A percentile compares a stretch with the other conserved stretches of the same genome.
Evolutionary conservation across 2,329 filamentous ascomycete genomes (phyloP).

Genomic region (Xylogone sp.): DNA sequence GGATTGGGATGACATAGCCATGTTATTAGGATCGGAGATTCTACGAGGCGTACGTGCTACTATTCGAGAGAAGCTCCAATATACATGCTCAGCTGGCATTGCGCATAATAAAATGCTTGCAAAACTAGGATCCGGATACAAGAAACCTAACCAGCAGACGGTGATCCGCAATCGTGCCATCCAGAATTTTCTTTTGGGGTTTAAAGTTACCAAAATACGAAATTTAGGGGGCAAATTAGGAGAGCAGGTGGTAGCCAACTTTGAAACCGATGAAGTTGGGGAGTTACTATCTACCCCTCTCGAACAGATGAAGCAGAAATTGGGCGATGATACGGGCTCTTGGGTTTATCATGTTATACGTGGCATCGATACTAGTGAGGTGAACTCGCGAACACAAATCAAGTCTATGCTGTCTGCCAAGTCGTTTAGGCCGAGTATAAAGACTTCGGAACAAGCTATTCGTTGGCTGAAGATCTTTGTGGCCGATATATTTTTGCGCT

Average conservation of each 20-base stretch:
- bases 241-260: slow-evolving; percentile 76
- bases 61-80: slow-evolving; percentile 68
- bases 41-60: slow-evolving; percentile 69
- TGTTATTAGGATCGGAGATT: slow-evolving; percentile 85
- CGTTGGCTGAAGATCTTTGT: slow-evolving; percentile 90
- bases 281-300: slow-evolving; percentile 71
- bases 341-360: slow-evolving; percentile 86
- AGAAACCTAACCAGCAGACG: slow-evolving; percentile 93
- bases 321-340: slow-evolving; percentile 78
- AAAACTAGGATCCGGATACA: slow-evolving; percentile 86
- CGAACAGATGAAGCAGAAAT: slow-evolving; percentile 70
- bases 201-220: slow-evolving; percentile 93
- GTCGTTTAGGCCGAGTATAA: slow-evolving; percentile 84
- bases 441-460: slow-evolving; percentile 69
- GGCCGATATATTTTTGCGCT: slow-evolving; percentile 83
- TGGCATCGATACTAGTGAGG: slow-evolving; percentile 81
- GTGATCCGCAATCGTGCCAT: slow-evolving; percentile 86
- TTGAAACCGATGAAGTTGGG: slow-evolving; percentile 74
- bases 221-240: slow-evolving; percentile 95
- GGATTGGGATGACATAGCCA: slow-evolving; percentile 94
- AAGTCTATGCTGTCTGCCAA: slow-evolving; percentile 98
- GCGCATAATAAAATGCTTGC: slow-evolving; percentile 92
- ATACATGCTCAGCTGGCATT: slow-evolving; percentile 89
- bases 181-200: slow-evolving; percentile 71
- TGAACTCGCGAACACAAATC: slow-evolving; percentile 87